A percentile compares a stretch with the other conserved stretches of the same genome.
Conservation (phyloP, 1,284 basidiomycete genomes). For the Cystobasidium sp. region DNA sequence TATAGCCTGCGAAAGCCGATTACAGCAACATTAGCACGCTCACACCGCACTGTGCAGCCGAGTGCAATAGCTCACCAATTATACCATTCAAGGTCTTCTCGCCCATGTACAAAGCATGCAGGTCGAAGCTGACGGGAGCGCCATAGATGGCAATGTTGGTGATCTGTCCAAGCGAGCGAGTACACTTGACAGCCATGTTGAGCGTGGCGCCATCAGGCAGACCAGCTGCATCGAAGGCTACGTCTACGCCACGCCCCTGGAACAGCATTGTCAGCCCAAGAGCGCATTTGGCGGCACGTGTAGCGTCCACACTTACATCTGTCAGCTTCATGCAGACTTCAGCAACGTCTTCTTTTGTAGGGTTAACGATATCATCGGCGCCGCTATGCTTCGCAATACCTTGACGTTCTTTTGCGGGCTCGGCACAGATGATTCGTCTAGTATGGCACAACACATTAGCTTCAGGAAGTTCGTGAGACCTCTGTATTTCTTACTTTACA, state of each 20-base stretch:
- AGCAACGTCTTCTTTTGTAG: conserved; percentile 37
- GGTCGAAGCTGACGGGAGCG: conserved; percentile 28
- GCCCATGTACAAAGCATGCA: conserved; percentile 43
- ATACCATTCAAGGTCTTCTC: conserved; percentile 45
- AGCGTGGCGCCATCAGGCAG: conserved; percentile 31
- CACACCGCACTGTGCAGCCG: too few species aligned
- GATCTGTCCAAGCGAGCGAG: conserved; percentile 32
- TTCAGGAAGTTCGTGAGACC: not conserved
- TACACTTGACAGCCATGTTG: conserved; percentile 41
- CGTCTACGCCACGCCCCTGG: conserved; percentile 42
- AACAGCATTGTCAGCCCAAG: not conserved
- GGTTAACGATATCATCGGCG: conserved; percentile 39
- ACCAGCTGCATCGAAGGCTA: conserved; percentile 43
- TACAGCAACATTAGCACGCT: not conserved
- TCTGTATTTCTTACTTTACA: conserved; percentile 1
- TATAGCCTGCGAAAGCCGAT: conserved; percentile 14
- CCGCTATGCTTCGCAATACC: conserved; percentile 35
- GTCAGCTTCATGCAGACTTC: conserved; percentile 30
- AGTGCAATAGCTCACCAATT: conserved; percentile 9
- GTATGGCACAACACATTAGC: not conserved
- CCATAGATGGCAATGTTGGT: conserved; percentile 41
- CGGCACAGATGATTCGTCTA: conserved; percentile 42
- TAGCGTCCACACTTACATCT: not conserved
- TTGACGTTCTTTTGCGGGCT: conserved; percentile 37
- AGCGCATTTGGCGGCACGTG: not conserved